Evolutionary conservation across 2,329 filamentous ascomycete genomes (phyloP), one percentile per base, ranked within the genome.

Genomic region (Xylariaceae sp.): DNA sequence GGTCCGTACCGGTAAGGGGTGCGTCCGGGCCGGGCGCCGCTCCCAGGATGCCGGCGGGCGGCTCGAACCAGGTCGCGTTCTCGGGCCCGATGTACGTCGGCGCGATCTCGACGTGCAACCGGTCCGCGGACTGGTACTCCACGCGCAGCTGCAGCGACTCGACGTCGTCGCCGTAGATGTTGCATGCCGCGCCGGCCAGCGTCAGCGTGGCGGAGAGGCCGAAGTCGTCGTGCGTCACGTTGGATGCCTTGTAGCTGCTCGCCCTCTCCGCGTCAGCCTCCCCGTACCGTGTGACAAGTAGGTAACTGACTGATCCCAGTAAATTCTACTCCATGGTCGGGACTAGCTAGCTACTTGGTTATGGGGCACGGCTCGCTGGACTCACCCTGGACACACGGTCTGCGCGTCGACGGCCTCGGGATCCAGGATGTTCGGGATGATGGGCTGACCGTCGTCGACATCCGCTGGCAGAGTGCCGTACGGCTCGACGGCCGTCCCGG

Each of bases 11-110:
- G 0, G 77, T 12, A 23, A 2, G 54, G 46, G 4, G 42, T 36
- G 13, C 25, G 19, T 17, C 39, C 40, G 6, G 38, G 37, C 28
- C 35, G 36, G 6, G 44, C 45, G 7, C 40, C 37, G 16, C 40
- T 41, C 24, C 39, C 34, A 5, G 80, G 80, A 1, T 81, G 73
- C 3, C 79, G 69, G 15, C 64, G 72, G 5, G 71, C 67, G 55
- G 90, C 84, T 42, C 80, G 75, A 36, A 88, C 84, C 48, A 82
- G 72, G 50, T 88, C 77, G 51, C 86, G 83, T 3, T 65, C 28
- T 75, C 78, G 80, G 17, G 9, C 19, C 27, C 15, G 12, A 18
- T 29, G 27, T 29, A n/a, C n/a, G n/a, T n/a, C n/a, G n/a, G n/a
- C n/a, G n/a, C n/a, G 22, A 18, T 21, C 14, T 24, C 3, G 14